Conservation (phyloP, 176 grass and related monocot genomes). For the Aegilops umbellulata region DNA sequence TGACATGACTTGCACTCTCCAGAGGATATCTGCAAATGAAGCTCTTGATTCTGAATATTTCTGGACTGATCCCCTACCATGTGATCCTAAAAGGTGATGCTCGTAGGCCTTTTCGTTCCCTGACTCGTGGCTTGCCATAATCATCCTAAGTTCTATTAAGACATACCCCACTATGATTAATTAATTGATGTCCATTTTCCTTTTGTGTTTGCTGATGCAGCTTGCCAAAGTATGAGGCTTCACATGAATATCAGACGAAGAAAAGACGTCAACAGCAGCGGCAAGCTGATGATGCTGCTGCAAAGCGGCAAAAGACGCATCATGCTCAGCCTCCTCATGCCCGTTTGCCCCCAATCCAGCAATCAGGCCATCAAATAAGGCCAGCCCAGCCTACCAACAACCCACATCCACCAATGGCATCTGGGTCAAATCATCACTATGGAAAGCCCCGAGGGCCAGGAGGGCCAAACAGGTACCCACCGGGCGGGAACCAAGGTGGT, state of each 20-base stretch:
- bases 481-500: conserved; percentile 53
- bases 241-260: conserved; percentile 72
- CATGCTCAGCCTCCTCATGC: conserved; percentile 56
- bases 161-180: background rate
- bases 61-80: conserved; percentile 70
- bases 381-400: conserved; percentile 52
- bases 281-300: conserved; percentile 62
- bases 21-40: conserved; percentile 74
- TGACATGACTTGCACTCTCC: conserved; percentile 25
- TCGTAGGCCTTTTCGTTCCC: background rate
- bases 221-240: conserved; percentile 70
- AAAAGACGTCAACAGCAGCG: conserved; percentile 69
- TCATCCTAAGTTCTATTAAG: background rate
- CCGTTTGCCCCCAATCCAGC: conserved; percentile 68
- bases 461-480: conserved; percentile 55
- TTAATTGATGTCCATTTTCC: background rate
- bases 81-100: conserved; percentile 71
- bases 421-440: conserved; percentile 54
- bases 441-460: conserved; percentile 53
- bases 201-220: conserved; percentile 30
- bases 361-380: conserved; percentile 52
- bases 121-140: background rate
- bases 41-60: conserved; percentile 84
- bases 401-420: conserved; percentile 53
- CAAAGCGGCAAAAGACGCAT: conserved; percentile 59